phyloP scores from a whole-genome alignment of 345 rosid species.

The Eucalyptus marginata region DNA sequence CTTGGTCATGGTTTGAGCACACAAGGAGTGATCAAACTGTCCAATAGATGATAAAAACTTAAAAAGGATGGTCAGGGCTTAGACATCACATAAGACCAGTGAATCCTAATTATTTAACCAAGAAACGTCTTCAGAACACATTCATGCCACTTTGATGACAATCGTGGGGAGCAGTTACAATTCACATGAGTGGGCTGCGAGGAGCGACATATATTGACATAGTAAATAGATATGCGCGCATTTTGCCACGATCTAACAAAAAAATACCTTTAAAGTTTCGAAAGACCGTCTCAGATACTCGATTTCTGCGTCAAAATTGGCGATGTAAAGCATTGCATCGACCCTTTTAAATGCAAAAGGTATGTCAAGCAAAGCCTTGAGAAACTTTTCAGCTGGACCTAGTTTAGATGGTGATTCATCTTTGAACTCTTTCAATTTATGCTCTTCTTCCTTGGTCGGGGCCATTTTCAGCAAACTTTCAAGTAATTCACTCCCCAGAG shows the following conservation, averaged over 20 bases:
- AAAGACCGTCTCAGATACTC: constrained; percentile 77
- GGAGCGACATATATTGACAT: background rate
- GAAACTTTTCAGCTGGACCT: constrained; percentile 93
- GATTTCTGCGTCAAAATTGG: constrained; percentile 80
- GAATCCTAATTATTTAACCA: background rate
- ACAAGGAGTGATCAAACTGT: background rate
- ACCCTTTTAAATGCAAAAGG: constrained; percentile 89
- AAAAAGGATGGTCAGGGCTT: background rate
- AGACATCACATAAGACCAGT: background rate
- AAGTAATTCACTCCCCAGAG: constrained; percentile 84
- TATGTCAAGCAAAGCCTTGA: constrained; percentile 64
- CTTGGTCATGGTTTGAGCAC: background rate
- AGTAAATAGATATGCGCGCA: background rate
- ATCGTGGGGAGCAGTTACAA: background rate
- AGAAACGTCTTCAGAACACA: background rate
- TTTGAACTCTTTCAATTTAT: constrained; percentile 62
- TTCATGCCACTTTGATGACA: background rate
- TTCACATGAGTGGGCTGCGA: background rate
- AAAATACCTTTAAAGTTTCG: constrained; percentile 60
- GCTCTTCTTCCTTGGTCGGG: constrained; percentile 84
- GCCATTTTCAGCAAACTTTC: constrained; percentile 94
- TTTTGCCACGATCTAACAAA: background rate
- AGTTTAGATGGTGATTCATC: constrained; percentile 68
- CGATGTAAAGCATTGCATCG: constrained; percentile 82
- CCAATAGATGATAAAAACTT: background rate